phyloP scores from a whole-genome alignment of 2,329 filamentous ascomycete species.

The Thelonectria discophora region DNA sequence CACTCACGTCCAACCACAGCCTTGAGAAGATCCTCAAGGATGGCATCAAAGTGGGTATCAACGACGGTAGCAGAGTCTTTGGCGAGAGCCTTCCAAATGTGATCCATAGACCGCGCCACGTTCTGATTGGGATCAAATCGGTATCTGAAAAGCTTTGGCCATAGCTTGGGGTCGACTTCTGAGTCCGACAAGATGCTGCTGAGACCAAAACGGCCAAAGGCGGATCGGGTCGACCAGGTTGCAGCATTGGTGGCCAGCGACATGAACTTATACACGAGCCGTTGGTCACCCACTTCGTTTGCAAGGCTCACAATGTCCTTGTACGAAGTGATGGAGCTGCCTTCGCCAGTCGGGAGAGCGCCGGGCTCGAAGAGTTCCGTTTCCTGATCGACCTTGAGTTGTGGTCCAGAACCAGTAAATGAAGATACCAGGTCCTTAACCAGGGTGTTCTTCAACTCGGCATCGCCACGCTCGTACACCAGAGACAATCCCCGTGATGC shows the following conservation, averaged over 20 bases:
- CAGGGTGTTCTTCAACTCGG: constrained; percentile 79
- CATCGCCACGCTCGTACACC: constrained; percentile 92
- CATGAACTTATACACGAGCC: constrained; percentile 99
- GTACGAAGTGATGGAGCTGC: constrained; percentile 90
- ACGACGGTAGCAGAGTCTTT: constrained; percentile 83
- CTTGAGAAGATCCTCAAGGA: constrained; percentile 85
- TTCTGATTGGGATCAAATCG: constrained; percentile 94
- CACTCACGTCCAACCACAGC: constrained; percentile 92
- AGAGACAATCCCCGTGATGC: constrained; percentile 90
- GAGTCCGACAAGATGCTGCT: constrained; percentile 92
- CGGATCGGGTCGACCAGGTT: constrained; percentile 96
- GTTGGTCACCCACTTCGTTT: constrained; percentile 95
- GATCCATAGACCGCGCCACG: constrained; percentile 94
- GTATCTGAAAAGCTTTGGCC: constrained; percentile 94
- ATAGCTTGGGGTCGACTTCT: constrained; percentile 88
- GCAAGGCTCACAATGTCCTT: constrained; percentile 96
- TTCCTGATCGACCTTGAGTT: constrained; percentile 85
- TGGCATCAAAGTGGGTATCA: constrained; percentile 84
- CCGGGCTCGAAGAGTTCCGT: constrained; percentile 95
- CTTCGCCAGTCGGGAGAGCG: constrained; percentile 87
- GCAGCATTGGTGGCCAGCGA: constrained; percentile 94
- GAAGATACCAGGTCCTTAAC: constrained; percentile 88
- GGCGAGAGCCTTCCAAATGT: constrained; percentile 96
- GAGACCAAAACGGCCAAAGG: constrained; percentile 92
- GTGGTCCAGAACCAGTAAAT: constrained; percentile 80